Base-by-base conservation (phyloP, 169 alveolate genomes). In the Plasmodium berghei region DNA sequence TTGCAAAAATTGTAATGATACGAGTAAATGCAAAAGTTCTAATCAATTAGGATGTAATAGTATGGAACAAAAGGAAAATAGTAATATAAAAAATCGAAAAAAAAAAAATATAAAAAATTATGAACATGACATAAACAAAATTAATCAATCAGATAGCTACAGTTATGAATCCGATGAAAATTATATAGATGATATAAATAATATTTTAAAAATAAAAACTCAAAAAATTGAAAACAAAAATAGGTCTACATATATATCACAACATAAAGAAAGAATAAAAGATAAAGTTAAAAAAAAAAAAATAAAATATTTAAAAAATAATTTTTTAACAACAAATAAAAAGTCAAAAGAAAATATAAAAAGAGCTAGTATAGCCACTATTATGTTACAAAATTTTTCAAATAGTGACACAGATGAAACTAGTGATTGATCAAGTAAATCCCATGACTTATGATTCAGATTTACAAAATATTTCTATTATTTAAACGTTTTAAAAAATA, bases 361-460 rank as follows among this genome's bases (percentile, higher is more conserved):
- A 70, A 75, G 89, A 67, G 89, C 89, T 56, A 75, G 89, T 22
- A 66, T 66, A 9, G 89, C 89, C 5, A 63, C 71, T 9, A 70
- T 49, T 22, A 75, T 75, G 70, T 56, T 75, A 55, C 72, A 75
- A 56, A 75, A 75, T 48, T 12, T 63, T 67, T 56, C 75, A 16
- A 73, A 73, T 42, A 61, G 70, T 45, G 75, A 75, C 20, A 67
- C 70, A 1, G 75, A 75, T 9, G 26, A 70, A 46, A 69, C 42
- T n/a, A 48, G 49, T 49, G 77, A 48, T 48, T 14, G 20, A 12
- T 63, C 54, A 28, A 28, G 10, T 63, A 52, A 63, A 14, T 63
- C 72, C 9, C 0, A 34, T 34, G 42, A 34, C 3, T 3, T 34
- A 34, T 34, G 3, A 34, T 5, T 28, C 4, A 5, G 40, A 28